Evolutionary conservation across 768 basidiomycete species (phyloP).

Genomic region (Auricularia auricula-judae): DNA sequence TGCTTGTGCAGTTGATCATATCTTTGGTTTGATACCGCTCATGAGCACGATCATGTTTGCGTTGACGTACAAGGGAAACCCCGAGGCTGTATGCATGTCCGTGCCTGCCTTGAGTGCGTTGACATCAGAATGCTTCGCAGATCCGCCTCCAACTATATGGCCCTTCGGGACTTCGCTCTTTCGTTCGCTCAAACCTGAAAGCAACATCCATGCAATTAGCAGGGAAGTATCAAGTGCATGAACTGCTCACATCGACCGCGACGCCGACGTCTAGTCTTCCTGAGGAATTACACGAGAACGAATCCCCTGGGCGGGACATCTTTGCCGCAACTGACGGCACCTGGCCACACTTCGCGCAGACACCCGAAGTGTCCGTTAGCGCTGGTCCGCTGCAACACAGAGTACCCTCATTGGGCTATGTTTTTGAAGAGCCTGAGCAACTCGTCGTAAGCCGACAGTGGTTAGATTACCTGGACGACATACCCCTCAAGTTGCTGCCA

Average conservation of each 20-base stretch:
- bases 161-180: conserved; percentile 63
- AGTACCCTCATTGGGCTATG: conserved; percentile 71
- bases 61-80: background rate
- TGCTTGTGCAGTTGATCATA: conserved; percentile 46
- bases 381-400: conserved; percentile 72
- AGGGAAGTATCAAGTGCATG: conserved; percentile 65
- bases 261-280: conserved; percentile 33
- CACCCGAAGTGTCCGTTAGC: conserved; percentile 40
- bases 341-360: conserved; percentile 47
- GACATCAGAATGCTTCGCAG: conserved; percentile 14
- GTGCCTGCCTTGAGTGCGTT: too few species aligned
- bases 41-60: conserved; percentile 35
- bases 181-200: conserved; percentile 59
- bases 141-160: conserved; percentile 66
- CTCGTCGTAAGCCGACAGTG: conserved; percentile 9
- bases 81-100: too few species aligned
- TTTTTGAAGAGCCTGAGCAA: conserved; percentile 46
- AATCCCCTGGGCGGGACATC: conserved; percentile 53
- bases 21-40: conserved; percentile 61
- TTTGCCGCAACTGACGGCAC: conserved; percentile 42
- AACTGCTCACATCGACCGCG: conserved; percentile 54
- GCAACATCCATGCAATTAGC: conserved; percentile 53
- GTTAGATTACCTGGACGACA: conserved; percentile 9
- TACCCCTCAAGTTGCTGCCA: conserved; percentile 11
- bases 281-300: conserved; percentile 48